Conservation (phyloP, 768 basidiomycete species). For the Suillus bovinus region DNA sequence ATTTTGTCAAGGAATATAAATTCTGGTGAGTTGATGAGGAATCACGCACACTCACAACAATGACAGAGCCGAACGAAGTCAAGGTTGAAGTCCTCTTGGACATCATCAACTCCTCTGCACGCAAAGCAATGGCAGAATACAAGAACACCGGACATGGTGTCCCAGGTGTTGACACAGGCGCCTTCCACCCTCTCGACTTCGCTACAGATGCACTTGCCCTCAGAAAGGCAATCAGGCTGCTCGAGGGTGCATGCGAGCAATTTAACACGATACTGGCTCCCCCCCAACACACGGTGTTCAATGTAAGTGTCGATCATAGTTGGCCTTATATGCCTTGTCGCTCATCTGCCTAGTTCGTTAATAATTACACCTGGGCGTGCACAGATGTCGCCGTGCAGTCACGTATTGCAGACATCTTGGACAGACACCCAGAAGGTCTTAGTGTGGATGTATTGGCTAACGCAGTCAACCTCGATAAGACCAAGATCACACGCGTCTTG, state of each 20-base stretch:
- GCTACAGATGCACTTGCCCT: constrained; percentile 19
- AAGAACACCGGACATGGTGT: constrained; percentile 23
- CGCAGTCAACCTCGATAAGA: constrained; percentile 24
- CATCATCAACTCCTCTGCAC: constrained; percentile 26
- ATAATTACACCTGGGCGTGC: constrained; percentile 29
- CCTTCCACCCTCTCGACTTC: constrained; percentile 24
- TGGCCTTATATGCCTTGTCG: too few relatives aligned
- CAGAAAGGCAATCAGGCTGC: constrained; percentile 26
- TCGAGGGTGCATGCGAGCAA: constrained; percentile 29
- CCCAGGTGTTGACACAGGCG: constrained; percentile 24
- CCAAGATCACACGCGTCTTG: constrained; percentile 31
- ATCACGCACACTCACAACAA: too few relatives aligned
- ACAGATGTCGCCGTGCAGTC: constrained; percentile 24
- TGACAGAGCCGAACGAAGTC: too few relatives aligned
- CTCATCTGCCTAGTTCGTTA: constrained; percentile 10
- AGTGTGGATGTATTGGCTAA: constrained; percentile 27
- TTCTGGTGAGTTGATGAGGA: too few relatives aligned
- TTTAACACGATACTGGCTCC: constrained; percentile 26
- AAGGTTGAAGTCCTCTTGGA: too few relatives aligned
- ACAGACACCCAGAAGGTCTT: constrained; percentile 27
- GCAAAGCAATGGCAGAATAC: constrained; percentile 27
- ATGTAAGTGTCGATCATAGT: constrained; percentile 15
- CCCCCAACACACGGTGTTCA: constrained; percentile 28
- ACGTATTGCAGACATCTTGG: constrained; percentile 28
- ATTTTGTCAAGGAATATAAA: too few relatives aligned